phyloP scores from a whole-genome alignment of 2,329 filamentous ascomycete genomes.

The Dothideomycetes sp. region DNA sequence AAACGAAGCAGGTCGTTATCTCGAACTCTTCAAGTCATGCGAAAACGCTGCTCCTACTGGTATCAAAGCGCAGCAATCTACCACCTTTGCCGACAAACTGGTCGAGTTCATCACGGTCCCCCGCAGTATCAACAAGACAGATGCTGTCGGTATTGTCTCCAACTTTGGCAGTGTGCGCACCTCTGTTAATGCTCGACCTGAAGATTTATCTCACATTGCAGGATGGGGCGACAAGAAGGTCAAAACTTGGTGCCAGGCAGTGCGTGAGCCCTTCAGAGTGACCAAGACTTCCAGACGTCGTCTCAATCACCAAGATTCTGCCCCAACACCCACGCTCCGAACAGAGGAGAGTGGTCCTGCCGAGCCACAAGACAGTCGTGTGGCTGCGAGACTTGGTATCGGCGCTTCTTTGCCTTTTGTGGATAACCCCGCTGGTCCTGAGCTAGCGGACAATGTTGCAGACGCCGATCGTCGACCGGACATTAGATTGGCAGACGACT shows the following conservation, averaged over 20 bases:
- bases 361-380: conserved; percentile 18
- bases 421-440: conserved; percentile 17
- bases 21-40: conserved; percentile 90
- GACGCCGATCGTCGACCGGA: conserved; percentile 31
- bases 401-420: conserved; percentile 25
- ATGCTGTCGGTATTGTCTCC: conserved; percentile 80
- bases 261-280: conserved; percentile 76
- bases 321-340: background rate
- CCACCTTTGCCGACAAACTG: conserved; percentile 74
- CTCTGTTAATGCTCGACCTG: conserved; percentile 77
- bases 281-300: conserved; percentile 56
- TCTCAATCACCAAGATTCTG: conserved; percentile 28
- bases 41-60: conserved; percentile 75
- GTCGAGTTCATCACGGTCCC: conserved; percentile 90
- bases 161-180: conserved; percentile 84
- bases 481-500: conserved; percentile 25
- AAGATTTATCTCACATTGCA: conserved; percentile 73
- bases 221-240: conserved; percentile 97
- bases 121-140: conserved; percentile 84
- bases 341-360: conserved; percentile 20
- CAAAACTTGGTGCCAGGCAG: conserved; percentile 69
- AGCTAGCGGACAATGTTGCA: conserved; percentile 13
- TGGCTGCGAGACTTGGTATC: conserved; percentile 23
- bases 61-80: conserved; percentile 77
- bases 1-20: conserved; percentile 83